Evolutionary conservation across 1,139 yeast genomes (phyloP).

Genomic region (Pichia sp.): DNA sequence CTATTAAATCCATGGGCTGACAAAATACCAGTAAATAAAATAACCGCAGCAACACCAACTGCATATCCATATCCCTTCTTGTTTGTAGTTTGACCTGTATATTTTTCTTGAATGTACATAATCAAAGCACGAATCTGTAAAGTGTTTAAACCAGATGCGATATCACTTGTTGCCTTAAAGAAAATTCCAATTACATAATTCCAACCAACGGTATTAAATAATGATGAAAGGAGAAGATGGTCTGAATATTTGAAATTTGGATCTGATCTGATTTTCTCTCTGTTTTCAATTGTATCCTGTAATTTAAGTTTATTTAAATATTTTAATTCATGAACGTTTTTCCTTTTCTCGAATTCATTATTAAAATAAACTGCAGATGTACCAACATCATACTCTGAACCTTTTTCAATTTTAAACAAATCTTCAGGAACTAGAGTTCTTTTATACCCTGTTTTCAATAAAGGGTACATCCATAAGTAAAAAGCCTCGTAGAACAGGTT

Average conservation of each 20-base stretch:
- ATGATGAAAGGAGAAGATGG: conserved; percentile 37
- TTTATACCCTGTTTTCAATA: conserved; percentile 57
- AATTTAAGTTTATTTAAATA: conserved; percentile 27
- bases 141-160: conserved; percentile 46
- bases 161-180: conserved; percentile 42
- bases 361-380: conserved; percentile 37
- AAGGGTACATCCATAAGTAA: conserved; percentile 56
- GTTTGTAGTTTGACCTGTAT: conserved; percentile 30
- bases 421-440: conserved; percentile 63
- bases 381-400: conserved; percentile 41
- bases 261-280: conserved; percentile 19
- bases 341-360: conserved; percentile 34
- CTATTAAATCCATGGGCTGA: conserved; percentile 50
- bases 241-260: conserved; percentile 35
- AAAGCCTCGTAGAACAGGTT: conserved; percentile 35
- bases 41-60: conserved; percentile 44
- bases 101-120: conserved; percentile 37
- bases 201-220: conserved; percentile 51
- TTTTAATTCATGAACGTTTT: conserved; percentile 28
- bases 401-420: conserved; percentile 47
- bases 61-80: conserved; percentile 56
- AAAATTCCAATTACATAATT: conserved; percentile 42
- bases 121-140: conserved; percentile 49
- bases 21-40: conserved; percentile 34
- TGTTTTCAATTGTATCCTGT: conserved; percentile 21